Percentiles rank a stretch among this genome's conserved stretches.
Conservation (phyloP, 2,329 filamentous ascomycete genomes). For the Leptographium galeiforme region DNA sequence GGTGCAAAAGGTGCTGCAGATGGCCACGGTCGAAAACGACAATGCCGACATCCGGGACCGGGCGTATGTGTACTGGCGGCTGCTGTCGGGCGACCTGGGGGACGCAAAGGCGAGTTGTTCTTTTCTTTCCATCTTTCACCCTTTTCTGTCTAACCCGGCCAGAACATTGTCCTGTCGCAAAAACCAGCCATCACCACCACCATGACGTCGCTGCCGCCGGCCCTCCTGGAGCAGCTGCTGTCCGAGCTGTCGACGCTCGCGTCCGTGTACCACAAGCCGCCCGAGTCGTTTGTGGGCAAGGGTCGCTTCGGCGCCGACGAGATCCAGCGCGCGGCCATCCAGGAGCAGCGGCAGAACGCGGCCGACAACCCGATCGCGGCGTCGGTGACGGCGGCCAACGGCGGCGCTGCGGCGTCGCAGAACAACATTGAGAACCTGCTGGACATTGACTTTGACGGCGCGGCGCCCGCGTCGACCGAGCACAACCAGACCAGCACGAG, state of each 20-base stretch:
- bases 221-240: conserved; percentile 80
- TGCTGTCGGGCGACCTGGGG: conserved; percentile 82
- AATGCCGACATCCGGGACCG: conserved; percentile 95
- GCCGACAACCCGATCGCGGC: conserved; percentile 91
- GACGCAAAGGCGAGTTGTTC: conserved; percentile 58
- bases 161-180: conserved; percentile 81
- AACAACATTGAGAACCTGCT: conserved; percentile 87
- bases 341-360: conserved; percentile 86
- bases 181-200: conserved; percentile 92
- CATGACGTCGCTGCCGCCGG: conserved; percentile 74
- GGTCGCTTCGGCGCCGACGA: conserved; percentile 88
- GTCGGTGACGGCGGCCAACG: conserved; percentile 49
- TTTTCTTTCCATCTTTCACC: not conserved
- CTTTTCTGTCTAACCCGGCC: not conserved
- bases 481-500: conserved; percentile 31
- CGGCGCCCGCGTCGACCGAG: conserved; percentile 76
- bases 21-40: conserved; percentile 86
- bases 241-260: conserved; percentile 85
- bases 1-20: conserved; percentile 88
- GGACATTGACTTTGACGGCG: conserved; percentile 60
- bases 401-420: conserved; percentile 32
- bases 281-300: conserved; percentile 94
- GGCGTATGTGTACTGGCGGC: conserved; percentile 96
- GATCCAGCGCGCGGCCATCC: conserved; percentile 88
- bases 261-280: conserved; percentile 96